Conservation (phyloP, 768 basidiomycete genomes). For the Lactarius psammicola region DNA sequence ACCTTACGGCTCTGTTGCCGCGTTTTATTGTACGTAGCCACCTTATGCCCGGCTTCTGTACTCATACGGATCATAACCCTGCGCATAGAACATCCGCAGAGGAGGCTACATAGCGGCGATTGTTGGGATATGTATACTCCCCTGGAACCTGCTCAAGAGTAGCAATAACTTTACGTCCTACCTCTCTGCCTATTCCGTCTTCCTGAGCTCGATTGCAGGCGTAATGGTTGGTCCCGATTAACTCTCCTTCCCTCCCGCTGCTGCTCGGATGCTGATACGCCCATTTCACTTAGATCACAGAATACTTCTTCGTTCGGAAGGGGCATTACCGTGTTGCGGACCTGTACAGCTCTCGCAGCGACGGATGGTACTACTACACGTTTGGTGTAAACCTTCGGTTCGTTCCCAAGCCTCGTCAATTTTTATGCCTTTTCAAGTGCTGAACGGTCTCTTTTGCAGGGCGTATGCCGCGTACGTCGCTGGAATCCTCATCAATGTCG, state of each 20-base stretch:
- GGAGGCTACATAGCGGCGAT: slow-evolving; percentile 83
- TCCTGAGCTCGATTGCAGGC: slow-evolving; percentile 76
- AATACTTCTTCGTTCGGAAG: slow-evolving; percentile 72
- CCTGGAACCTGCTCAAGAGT: slow-evolving; percentile 72
- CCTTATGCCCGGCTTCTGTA: background rate
- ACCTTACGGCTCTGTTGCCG: slow-evolving; percentile 74
- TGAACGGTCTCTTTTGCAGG: slow-evolving; percentile 33
- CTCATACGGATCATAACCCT: slow-evolving; percentile 5
- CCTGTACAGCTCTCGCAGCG: slow-evolving; percentile 55
- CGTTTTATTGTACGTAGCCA: slow-evolving; percentile 60
- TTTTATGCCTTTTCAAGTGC: background rate
- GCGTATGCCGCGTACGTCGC: slow-evolving; percentile 66
- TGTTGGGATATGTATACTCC: slow-evolving; percentile 71
- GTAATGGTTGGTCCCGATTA: slow-evolving; percentile 57
- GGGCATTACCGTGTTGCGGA: slow-evolving; percentile 72
- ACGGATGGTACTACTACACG: slow-evolving; percentile 76
- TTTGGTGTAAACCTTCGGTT: slow-evolving; percentile 71
- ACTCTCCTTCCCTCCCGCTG: background rate
- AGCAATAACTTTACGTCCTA: slow-evolving; percentile 79
- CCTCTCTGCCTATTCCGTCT: slow-evolving; percentile 79
- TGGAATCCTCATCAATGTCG: slow-evolving; percentile 79
- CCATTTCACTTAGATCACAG: slow-evolving; percentile 52
- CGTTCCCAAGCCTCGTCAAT: background rate
- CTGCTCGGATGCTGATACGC: background rate
- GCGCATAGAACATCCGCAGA: slow-evolving; percentile 67